These are phyloP conservation scores for Notholithocarpus densiflorus DNA, from an alignment of 306 rosid genomes.

Conservation along the genomic window DNA sequence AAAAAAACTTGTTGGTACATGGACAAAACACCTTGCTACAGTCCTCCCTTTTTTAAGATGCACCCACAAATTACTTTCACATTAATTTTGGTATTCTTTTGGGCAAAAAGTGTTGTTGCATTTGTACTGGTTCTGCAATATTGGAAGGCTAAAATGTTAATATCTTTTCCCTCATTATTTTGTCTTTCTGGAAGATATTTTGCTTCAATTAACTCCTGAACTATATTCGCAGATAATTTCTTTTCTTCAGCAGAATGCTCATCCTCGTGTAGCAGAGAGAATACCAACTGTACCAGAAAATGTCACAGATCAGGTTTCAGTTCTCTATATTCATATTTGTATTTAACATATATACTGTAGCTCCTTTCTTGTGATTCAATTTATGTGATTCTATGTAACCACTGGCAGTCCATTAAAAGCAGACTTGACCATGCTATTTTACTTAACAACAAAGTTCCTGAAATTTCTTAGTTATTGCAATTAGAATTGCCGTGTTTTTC, in stretches of 20 bases:
- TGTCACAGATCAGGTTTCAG: conserved; percentile 87
- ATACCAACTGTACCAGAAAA: conserved; percentile 88
- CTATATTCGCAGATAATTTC: conserved; percentile 59
- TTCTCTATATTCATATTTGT: background rate
- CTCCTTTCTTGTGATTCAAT: background rate
- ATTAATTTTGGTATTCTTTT: background rate
- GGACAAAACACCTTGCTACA: background rate
- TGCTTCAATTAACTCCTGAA: conserved; percentile 2
- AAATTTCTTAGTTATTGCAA: background rate
- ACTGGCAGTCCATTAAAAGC: background rate
- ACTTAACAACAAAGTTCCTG: background rate
- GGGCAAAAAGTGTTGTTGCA: background rate
- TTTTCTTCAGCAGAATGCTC: conserved; percentile 93
- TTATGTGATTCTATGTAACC: background rate
- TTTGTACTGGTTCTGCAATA: background rate
- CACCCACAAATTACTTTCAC: background rate
- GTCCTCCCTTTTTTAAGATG: background rate
- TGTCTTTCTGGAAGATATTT: conserved; percentile 3
- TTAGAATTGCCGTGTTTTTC: background rate
- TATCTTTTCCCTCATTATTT: background rate
- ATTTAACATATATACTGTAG: background rate
- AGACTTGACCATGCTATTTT: background rate
- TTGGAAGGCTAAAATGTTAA: background rate
- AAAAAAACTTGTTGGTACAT: background rate
- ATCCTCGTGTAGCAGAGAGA: conserved; percentile 88